Evolutionary conservation across 495 filamentous ascomycete species (phyloP), one percentile per base, ranked within the genome.

Genomic region (Neurospora cerealis): DNA sequence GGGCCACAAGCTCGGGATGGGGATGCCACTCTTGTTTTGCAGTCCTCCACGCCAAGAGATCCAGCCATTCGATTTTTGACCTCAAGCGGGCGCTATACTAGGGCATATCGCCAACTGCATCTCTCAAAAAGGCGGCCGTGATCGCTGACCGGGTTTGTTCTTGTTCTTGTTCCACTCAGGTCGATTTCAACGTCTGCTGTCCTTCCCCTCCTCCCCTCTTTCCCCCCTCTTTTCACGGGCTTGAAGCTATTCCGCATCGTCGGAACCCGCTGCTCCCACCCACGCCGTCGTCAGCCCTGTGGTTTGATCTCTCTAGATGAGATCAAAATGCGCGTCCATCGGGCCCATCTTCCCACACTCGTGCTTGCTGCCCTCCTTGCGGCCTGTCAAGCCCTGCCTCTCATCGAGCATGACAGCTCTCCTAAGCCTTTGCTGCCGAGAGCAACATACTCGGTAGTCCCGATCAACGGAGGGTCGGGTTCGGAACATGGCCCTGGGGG

Each of bases 401-500:
- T 77, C 24, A 69, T 73, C 39, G 78, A 78, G 17, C 75, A 15
- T 42, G 44, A 40, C 24, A 24, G 8, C 11, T 66, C 28, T 32
- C 42, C 69, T 4, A 39, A 54, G 10, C 70, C 28, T 13, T 66
- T 78, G 24, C 76, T 71, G 42, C 76, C 77, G 34, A 78, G 78
- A 44, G 76, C 78, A 32, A 80, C 78, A 21, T 79, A 79, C 48
- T 76, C 78, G 39, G 78, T 79, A 0, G 79, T 80, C 15, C 78
- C 78, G 5, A 80, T 80, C 66, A 70, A 78, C 60, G 79, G 79
- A 36, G 79, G 76, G 9, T 70, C 77, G 24, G 74, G 77, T n/a
- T 19, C 70, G 69, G 66, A 60, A 38, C 15, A 41, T 41, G 48
- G 71, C 34, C 62, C 73, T 3, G 40, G 8, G 8, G 69, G 11